These are phyloP conservation scores for Skeletonema potamos DNA, from an alignment of 108 stramenopile species.

Conservation along the genomic window DNA sequence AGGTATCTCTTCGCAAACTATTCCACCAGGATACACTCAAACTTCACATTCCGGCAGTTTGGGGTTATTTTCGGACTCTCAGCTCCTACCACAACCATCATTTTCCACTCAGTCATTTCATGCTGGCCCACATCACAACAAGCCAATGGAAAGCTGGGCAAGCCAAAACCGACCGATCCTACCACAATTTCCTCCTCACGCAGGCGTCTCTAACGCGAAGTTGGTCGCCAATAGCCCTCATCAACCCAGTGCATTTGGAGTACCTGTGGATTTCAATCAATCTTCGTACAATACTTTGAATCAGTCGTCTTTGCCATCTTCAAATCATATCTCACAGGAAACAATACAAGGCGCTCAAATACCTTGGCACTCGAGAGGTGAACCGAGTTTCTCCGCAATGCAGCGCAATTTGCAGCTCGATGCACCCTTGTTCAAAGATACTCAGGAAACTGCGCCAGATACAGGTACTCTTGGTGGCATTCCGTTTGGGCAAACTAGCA, in stretches of 20 bases:
- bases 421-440: not conserved
- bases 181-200: not conserved
- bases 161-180: not conserved
- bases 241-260: not conserved
- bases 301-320: not conserved
- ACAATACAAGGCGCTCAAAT: not conserved
- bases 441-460: not conserved
- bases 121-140: not conserved
- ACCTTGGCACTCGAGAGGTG: not conserved
- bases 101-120: not conserved
- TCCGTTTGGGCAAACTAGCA: slow-evolving; percentile 2
- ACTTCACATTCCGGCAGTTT: slow-evolving; percentile 7
- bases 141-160: not conserved
- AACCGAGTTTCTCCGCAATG: not conserved
- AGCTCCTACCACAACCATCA: not conserved
- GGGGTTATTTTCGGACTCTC: slow-evolving; percentile 19
- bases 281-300: not conserved
- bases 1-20: slow-evolving; percentile 7
- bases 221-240: not conserved
- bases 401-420: not conserved
- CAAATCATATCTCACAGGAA: not conserved
- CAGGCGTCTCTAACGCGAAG: not conserved
- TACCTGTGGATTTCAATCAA: not conserved
- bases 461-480: not conserved
- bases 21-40: slow-evolving; percentile 27